Base-by-base conservation (phyloP, 495 filamentous ascomycete species). In the Trypethelium eluteriae region DNA sequence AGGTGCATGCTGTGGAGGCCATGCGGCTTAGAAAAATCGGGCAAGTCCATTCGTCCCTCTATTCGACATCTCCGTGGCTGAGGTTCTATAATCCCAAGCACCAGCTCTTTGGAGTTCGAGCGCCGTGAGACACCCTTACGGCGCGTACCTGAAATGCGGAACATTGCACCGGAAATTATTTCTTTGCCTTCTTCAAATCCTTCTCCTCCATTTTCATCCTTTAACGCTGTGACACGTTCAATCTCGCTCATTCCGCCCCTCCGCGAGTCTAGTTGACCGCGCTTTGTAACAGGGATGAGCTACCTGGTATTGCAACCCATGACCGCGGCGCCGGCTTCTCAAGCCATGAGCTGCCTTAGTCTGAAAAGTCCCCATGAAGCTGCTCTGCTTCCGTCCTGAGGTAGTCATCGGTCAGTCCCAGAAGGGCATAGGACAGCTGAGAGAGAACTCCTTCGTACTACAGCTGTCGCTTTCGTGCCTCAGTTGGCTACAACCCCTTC, bases 331-430 rank as follows among this genome's bases (percentile, higher is more conserved):
- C 46, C 69, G 67, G 67, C 62, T 39, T n/a, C 53, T 38, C 18
- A 62, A 50, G 63, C 67, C 67, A 67, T 65, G 69, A 67, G 67
- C 70, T 56, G 70, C 64, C 70, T 67, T 64, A 69, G 67, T 67
- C 66, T 70, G 62, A 53, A 10, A 61, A 69, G 67, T 62, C 68
- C 68, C 67, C 50, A 7, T 64, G 47, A 67, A 62, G 61, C 67
- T 71, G 62, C 36, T 59, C 69, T 66, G 38, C 50, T 66, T 71
- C 50, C 4, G 63, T 62, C 44, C 39, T 36, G 65, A 64, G 66
- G 49, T 34, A 65, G 47, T 67, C 67, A 64, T 62, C 46, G 64
- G 64, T 63, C 64, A 61, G 62, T 62, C 47, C 56, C 2, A 49
- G 47, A 35, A 56, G 44, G 67, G 69, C 61, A 71, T 63, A 68